These are phyloP conservation scores for Xylaria palmicola DNA, from an alignment of 495 filamentous ascomycete genomes.

Conservation along the genomic window DNA sequence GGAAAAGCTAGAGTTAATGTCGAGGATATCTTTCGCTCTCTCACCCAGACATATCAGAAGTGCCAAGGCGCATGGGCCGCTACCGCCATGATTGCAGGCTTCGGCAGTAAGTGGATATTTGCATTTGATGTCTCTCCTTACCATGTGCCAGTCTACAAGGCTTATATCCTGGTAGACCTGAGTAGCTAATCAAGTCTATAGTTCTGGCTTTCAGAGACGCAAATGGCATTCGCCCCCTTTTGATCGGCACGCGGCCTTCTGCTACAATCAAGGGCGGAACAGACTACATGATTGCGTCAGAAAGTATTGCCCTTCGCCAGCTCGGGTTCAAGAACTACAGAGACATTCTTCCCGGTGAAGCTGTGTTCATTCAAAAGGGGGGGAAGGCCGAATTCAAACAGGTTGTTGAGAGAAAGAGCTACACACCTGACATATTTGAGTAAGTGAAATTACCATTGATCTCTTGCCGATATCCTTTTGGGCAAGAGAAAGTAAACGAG, in stretches of 20 bases:
- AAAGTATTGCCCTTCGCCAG: conserved; percentile 87
- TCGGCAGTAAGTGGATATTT: conserved; percentile 48
- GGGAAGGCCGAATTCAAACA: conserved; percentile 72
- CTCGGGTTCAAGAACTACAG: conserved; percentile 78
- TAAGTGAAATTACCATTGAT: conserved; percentile 1
- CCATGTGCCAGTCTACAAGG: background rate
- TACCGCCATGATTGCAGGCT: conserved; percentile 79
- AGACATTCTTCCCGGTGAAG: conserved; percentile 88
- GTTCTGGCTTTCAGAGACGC: conserved; percentile 56
- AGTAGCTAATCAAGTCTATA: background rate
- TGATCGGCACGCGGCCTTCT: conserved; percentile 73
- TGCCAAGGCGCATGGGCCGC: conserved; percentile 86
- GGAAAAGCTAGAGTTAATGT: conserved; percentile 92
- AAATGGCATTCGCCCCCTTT: conserved; percentile 86
- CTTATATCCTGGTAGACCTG: background rate
- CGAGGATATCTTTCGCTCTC: conserved; percentile 80
- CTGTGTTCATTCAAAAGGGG: conserved; percentile 90
- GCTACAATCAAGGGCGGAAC: conserved; percentile 59
- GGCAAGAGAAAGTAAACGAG: too few relatives aligned
- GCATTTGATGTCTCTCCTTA: background rate
- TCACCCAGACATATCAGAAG: conserved; percentile 70
- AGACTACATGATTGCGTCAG: conserved; percentile 98
- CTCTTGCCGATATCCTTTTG: background rate
- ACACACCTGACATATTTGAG: conserved; percentile 94
- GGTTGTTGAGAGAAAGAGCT: conserved; percentile 66